Evolutionary conservation across 176 grass and related monocot species (phyloP).

Genomic region (Rhipidocladum racemiflorum): DNA sequence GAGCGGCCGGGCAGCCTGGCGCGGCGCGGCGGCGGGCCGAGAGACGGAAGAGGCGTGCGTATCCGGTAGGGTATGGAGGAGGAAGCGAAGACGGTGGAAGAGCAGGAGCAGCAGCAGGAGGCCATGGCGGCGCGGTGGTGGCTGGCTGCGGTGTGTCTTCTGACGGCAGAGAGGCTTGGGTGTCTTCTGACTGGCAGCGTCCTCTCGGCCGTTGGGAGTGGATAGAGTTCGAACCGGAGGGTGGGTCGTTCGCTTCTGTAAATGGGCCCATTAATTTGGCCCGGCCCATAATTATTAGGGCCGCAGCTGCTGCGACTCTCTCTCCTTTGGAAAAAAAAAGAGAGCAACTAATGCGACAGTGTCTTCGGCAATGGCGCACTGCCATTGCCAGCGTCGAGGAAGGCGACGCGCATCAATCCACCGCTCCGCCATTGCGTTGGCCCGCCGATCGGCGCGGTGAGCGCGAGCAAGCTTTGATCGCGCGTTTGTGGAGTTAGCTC

Average conservation of each 20-base stretch:
- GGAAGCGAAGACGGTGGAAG: conserved; percentile 29
- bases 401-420: neutral
- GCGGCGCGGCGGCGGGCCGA: neutral
- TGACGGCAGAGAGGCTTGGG: neutral
- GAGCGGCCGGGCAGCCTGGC: neutral
- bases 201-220: conserved; percentile 39
- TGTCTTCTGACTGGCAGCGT: neutral
- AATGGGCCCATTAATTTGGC: neutral
- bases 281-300: neutral
- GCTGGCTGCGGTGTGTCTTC: neutral
- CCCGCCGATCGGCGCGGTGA: neutral
- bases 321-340: neutral
- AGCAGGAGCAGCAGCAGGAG: neutral
- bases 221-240: conserved; percentile 35
- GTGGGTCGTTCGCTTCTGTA: neutral
- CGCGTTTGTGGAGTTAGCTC: neutral
- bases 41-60: neutral
- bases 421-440: too few species aligned
- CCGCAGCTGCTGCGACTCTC: neutral
- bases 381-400: neutral
- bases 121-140: conserved; percentile 41
- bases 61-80: neutral
- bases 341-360: neutral
- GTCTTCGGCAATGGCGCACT: neutral
- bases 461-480: neutral